Evolutionary conservation across 768 basidiomycete genomes (phyloP), one percentile per base, ranked within the genome.

Genomic region (Kwoniella pini): DNA sequence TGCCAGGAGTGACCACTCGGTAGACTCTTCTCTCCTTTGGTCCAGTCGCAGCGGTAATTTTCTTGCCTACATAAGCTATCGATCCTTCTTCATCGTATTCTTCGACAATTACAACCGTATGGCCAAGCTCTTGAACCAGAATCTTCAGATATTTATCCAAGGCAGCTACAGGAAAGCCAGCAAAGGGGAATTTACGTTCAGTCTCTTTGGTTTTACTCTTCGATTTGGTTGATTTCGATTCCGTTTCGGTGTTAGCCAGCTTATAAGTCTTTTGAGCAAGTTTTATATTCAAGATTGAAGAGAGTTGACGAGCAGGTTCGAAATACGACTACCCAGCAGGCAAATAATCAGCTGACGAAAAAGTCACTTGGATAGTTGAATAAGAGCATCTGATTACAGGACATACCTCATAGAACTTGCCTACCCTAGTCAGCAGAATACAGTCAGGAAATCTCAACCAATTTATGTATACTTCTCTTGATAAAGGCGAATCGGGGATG

Each of bases 91-190:
- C 57, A 81, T 82, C 46, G 84, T 85, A 93, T 77, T 98, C 94
- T 77, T 98, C 94, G 72, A 94, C 94, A 79, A 96, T 82, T 30
- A 95, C 93, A 12, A 96, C 92, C 67, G 89, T 92, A 22, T 86
- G 86, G 48, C 86, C 86, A 63, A 91, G 83, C 63, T 87, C 84
- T 75, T 91, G 88, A 4, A 98, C 88, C 33, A 97, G 81, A 17
- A 86, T 81, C 77, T 91, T 94, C 74, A 96, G 83, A 78, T 94
- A 83, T 72, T 88, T 91, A 80, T 91, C 87, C 38, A 95, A 83
- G 65, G 94, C 89, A 64, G 83, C 75, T 24, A 92, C 79, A 0
- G 94, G 94, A 78, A 98, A 98, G 19, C 94, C 94, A 71, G 90
- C 90, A 87, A 97, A 95, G 10, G 84, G 82, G 42, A 91, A 76